phyloP scores from a whole-genome alignment of 805 yeast species.

The Ogataea chonburiensis region DNA sequence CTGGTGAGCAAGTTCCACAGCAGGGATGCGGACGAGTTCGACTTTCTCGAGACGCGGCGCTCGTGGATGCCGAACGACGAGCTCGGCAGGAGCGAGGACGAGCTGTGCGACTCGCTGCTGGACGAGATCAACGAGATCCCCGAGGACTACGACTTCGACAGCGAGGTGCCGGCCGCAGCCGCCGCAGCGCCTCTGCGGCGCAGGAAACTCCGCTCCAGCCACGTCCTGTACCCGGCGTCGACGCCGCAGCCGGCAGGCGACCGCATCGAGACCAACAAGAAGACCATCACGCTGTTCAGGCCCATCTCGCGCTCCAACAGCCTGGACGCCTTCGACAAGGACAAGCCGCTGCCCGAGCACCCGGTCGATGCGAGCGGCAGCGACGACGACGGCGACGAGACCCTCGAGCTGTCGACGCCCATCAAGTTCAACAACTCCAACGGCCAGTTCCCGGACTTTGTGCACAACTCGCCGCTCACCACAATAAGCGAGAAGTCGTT shows the following conservation, averaged over 20 bases:
- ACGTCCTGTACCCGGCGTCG: too few species aligned
- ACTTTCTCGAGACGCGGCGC: conserved; percentile 22
- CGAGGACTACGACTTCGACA: conserved; percentile 36
- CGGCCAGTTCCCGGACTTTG: conserved; percentile 8
- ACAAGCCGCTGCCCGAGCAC: conserved; percentile 2
- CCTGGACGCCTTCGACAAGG: conserved; percentile 1
- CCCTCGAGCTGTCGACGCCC: conserved; percentile 5
- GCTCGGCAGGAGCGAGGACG: background rate
- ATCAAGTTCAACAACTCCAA: conserved; percentile 9
- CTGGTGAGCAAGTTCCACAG: conserved; percentile 8
- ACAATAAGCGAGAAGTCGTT: conserved; percentile 32
- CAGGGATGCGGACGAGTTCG: conserved; percentile 21
- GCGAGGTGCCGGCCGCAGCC: too few species aligned
- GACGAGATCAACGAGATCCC: conserved; percentile 39
- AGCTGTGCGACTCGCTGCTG: conserved; percentile 27
- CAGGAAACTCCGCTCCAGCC: background rate
- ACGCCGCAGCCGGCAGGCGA: conserved; percentile 2
- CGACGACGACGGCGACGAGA: conserved; percentile 16
- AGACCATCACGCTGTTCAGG: conserved; percentile 34
- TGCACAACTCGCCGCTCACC: conserved; percentile 29
- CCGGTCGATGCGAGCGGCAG: conserved; percentile 18
- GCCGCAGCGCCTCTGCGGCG: background rate
- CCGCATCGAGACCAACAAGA: conserved; percentile 18
- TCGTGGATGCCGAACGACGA: conserved; percentile 34
- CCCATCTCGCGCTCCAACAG: conserved; percentile 17